Evolutionary conservation across 108 stramenopile genomes (phyloP), one percentile per base, ranked within the genome.

Genomic region (Seminavis robusta): DNA sequence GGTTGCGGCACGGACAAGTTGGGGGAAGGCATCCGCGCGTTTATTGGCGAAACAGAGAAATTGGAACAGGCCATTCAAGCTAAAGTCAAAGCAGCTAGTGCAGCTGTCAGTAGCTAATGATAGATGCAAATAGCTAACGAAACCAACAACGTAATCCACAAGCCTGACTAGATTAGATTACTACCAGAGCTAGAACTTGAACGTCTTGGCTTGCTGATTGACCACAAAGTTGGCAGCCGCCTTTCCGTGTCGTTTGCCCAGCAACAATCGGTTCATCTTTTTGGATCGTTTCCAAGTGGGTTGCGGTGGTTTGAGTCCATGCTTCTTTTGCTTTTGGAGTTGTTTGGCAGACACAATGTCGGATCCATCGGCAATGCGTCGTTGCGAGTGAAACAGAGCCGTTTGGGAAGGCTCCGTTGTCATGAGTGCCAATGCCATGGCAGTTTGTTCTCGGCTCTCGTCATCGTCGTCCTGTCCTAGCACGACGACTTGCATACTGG

Each of bases 1-100:
- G 54, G 53, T 11, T 97, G 97, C 74, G 97, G 95, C 45, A 77
- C 65, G 31, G 94, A 94, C 45, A 99, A 98, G 77, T 67, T 99
- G 25, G 72, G 73, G 32, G 96, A 98, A 66, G 98, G 96, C 5
- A 95, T 99, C 55, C 72, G 80, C 46, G 79, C 82, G 16, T 97
- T 97, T 51, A 92, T 42, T 6, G 41, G 8, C 10, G 41, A 46
- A 13, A 46, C 44, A 29, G 44, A 46, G 33, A 42, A 59, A 16
- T 16, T 59, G 32, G 41, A 42, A 59, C 20, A 47, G 33, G 57
- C n/a, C 8, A 11, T 46, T 11, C 8, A 11, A 11, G 44, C 8
- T 9, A 46, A 46, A 17, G 8, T 46, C 8, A 8, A 17, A 11
- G 16, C 44, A 16, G 44, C n/a, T 11, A 8, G 8, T n/a, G 11